These are phyloP conservation scores for Mycena capillaripes DNA, from an alignment of 768 basidiomycete species.

Conservation along the genomic window DNA sequence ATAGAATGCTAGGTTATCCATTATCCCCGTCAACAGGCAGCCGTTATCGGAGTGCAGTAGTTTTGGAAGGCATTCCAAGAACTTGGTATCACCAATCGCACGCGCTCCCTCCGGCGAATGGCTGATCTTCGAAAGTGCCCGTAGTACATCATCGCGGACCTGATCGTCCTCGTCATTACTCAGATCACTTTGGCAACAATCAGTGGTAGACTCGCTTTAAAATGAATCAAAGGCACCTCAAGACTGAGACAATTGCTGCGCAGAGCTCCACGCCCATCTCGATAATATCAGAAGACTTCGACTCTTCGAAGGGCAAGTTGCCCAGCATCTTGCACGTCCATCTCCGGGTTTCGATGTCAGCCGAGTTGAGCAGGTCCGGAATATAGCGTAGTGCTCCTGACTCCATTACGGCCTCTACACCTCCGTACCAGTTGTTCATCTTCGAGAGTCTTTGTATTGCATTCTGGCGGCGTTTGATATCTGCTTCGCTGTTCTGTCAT, in stretches of 20 bases:
- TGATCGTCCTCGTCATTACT: not conserved
- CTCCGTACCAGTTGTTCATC: not conserved
- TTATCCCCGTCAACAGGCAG: not conserved
- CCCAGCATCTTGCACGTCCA: not conserved
- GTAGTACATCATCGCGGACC: not conserved
- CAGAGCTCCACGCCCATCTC: not conserved
- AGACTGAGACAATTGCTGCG: not conserved
- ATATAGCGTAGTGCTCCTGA: not conserved
- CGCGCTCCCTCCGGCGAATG: not conserved
- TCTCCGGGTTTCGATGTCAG: not conserved
- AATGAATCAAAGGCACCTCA: not conserved
- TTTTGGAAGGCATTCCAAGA: not conserved
- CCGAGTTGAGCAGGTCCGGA: not conserved
- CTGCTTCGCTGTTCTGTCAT: not conserved
- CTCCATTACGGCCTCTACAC: not conserved
- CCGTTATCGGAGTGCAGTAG: not conserved
- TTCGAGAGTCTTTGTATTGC: not conserved
- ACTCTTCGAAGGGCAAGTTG: not conserved
- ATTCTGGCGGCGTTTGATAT: not conserved
- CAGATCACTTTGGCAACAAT: not conserved
- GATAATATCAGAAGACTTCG: not conserved
- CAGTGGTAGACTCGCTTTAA: too few relatives aligned
- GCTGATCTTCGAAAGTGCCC: not conserved
- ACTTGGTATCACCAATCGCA: not conserved
- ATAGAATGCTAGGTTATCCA: not conserved